Base-by-base conservation (phyloP, 139 green algal genomes). In the Chlamydomonas asymmetrica region DNA sequence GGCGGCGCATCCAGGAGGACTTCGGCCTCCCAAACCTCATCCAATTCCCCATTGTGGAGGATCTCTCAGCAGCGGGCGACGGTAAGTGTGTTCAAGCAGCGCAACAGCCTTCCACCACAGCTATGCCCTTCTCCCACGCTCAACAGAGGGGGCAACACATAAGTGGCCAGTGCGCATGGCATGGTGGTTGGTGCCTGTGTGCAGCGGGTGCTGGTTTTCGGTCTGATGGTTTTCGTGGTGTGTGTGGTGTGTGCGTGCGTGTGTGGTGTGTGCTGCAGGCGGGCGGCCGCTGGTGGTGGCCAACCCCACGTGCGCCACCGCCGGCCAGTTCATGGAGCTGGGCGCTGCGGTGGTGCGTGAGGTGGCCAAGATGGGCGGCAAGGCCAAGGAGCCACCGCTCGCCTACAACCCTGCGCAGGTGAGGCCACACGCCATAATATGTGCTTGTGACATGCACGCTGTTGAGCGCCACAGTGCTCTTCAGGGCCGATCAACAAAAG, bases 11-110 rank as follows among this genome's bases (percentile, higher is more conserved):
- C 50, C 81, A 92, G 77, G 40, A 54, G 3, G 93, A 98, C 68
- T 99, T 98, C 88, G 96, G 93, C 1, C 82, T 99, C 40, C 92
- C 94, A 18, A 91, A 98, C 87, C 82, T 99, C 1, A 60, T 98
- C 8, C 73, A 89, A 29, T 95, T 99, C 79, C 96, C 96, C 48
- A 99, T 99, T 56, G 82, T 92, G 34, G 80, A 87, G 5, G 91
- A 97, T 62, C 84, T 99, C 27, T 97, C 93, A 10, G 88, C 90
- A 4, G 91, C 93, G 10, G 93, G 95, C 29, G 96, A 99, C 76
- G 89, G 90, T 94, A 70, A 54, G 85, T 77, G 49, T 23, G 23
- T 16, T n/a, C n/a, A n/a, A n/a, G n/a, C n/a, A n/a, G n/a, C n/a
- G n/a, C n/a, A n/a, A n/a, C n/a, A n/a, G n/a, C n/a, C n/a, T n/a